Conservation (phyloP, 2,329 filamentous ascomycete genomes). For the Cylindrodendrum hubeiense region DNA sequence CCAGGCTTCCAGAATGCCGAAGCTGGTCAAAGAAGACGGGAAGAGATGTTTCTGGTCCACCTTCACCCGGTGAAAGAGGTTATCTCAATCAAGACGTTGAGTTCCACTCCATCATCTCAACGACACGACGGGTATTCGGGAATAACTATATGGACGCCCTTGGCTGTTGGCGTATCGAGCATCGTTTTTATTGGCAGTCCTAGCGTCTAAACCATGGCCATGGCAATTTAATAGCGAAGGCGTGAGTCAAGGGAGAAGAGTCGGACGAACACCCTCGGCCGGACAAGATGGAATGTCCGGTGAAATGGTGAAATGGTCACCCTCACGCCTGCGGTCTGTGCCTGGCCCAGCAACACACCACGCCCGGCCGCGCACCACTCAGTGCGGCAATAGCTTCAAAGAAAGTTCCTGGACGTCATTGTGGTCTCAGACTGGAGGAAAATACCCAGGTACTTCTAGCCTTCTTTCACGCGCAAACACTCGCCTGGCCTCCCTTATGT, state of each 20-base stretch:
- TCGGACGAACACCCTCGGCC: not conserved
- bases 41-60: not conserved
- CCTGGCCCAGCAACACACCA: too few relatives aligned
- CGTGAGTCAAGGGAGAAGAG: not conserved
- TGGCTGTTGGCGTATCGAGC: too few relatives aligned
- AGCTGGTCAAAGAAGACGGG: not conserved
- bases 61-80: not conserved
- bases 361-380: not conserved
- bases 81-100: not conserved
- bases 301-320: too few relatives aligned
- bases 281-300: not conserved
- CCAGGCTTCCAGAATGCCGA: not conserved
- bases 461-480: not conserved
- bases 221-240: not conserved
- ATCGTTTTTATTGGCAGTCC: not conserved
- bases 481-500: not conserved
- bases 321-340: too few relatives aligned
- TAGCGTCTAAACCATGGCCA: not conserved
- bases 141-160: not conserved
- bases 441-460: too few relatives aligned
- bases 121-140: not conserved
- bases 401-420: not conserved
- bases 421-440: not conserved
- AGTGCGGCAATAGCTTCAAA: not conserved
- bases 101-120: not conserved